phyloP scores from a whole-genome alignment of 192 early-diverging fungal genomes.

The Podila epigama region DNA sequence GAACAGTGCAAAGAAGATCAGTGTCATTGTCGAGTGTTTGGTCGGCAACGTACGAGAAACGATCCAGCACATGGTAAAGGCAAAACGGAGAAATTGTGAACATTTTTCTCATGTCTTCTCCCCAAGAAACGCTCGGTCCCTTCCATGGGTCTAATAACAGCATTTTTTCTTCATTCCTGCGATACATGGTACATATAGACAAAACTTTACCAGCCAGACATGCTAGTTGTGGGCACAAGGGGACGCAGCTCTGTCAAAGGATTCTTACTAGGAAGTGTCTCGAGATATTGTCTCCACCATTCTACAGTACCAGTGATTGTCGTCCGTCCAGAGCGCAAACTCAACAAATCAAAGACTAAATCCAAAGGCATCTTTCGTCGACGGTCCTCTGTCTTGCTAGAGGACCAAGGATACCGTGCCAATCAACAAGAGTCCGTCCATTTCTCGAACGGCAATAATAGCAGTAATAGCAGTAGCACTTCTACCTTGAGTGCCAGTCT shows the following conservation, averaged over 20 bases:
- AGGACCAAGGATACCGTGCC: slow-evolving; percentile 17
- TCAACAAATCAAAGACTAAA: slow-evolving; percentile 48
- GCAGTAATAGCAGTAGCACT: not conserved
- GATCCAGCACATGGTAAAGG: slow-evolving; percentile 63
- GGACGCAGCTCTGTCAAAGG: slow-evolving; percentile 72
- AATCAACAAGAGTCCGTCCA: slow-evolving; percentile 16
- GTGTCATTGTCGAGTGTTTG: slow-evolving; percentile 59
- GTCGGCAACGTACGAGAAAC: slow-evolving; percentile 64
- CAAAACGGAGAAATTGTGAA: too few relatives aligned
- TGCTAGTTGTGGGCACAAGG: slow-evolving; percentile 76
- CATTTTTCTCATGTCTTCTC: too few relatives aligned
- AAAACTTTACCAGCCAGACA: slow-evolving; percentile 65
- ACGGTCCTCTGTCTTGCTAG: slow-evolving; percentile 12
- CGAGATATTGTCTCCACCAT: slow-evolving; percentile 74
- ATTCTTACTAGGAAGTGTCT: slow-evolving; percentile 73
- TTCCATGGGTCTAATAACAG: too few relatives aligned
- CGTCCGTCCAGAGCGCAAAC: slow-evolving; percentile 60
- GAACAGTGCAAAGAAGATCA: slow-evolving; percentile 49
- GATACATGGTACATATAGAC: slow-evolving; percentile 34
- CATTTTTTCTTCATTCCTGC: not conserved
- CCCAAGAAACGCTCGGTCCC: too few relatives aligned
- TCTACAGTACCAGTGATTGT: slow-evolving; percentile 73
- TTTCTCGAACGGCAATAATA: slow-evolving; percentile 4
- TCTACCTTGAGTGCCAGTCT: not conserved
- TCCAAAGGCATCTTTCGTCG: slow-evolving; percentile 44